Evolutionary conservation across 169 alveolate species (phyloP), one percentile per base, ranked within the genome.

Genomic region (Plasmodium billcollinsi): DNA sequence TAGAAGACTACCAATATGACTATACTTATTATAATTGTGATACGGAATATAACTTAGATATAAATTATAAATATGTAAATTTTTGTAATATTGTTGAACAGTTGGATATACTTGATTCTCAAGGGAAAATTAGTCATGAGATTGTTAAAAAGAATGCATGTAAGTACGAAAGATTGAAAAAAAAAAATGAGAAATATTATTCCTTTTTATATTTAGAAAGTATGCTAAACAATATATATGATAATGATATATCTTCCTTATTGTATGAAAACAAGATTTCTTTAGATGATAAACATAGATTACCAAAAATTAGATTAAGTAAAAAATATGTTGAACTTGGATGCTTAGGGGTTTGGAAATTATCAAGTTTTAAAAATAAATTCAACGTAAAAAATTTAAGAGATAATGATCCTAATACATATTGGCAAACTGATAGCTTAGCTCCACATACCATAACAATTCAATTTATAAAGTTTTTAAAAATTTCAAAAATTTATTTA

Each of bases 341-440:
- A 54, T 69, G 85, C 39, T 50, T 83, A 15, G 91, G 74, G 18
- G n/a, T 61, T 83, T 83, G 91, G 91, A 69, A 83, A 67, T 83
- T 67, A 62, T 83, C 91, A 54, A 83, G 91, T 26, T 54, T 72
- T 29, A 83, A 63, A 83, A 69, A 61, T 49, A 83, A 21, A 62
- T 69, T 63, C 74, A 97, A 96, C 47, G 90, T 94, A 33, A 94
- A 80, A 62, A 96, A 95, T 66, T 90, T 96, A 75, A 93, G 96
- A 78, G 98, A 96, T 88, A 93, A 95, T 88, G 93, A 94, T 90
- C 89, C 94, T 54, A 90, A 94, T 33, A 96, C 97, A 18, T 96
- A 95, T 72, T 96, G 98, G 98, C 98, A 96, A 88, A 91, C 96
- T 54, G 95, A 94, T 72, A 96, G 96, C 47, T 86, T 91, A 72